A percentile compares a stretch with the other conserved stretches of the same genome.
phyloP scores from a whole-genome alignment of 1,284 basidiomycete species.

The Marasmius oreades region DNA sequence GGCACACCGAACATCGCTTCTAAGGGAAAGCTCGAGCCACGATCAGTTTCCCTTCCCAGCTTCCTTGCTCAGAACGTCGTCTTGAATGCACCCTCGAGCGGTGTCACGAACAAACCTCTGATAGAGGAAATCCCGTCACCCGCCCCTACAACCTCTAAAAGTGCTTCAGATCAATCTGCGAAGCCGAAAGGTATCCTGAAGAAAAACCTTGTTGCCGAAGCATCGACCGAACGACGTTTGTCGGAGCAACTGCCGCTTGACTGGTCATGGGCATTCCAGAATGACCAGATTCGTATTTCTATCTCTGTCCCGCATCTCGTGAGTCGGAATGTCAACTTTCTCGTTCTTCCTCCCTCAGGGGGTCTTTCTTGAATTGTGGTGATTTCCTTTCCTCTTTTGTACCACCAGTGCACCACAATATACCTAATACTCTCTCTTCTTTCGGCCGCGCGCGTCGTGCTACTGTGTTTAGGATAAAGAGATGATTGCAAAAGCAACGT shows the following conservation, averaged over 20 bases:
- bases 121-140: constrained; percentile 42
- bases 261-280: constrained; percentile 11
- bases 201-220: constrained; percentile 29
- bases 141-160: constrained; percentile 6
- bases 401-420: background rate
- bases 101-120: constrained; percentile 29
- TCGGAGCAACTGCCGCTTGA: constrained; percentile 7
- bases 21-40: constrained; percentile 60
- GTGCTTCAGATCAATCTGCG: background rate
- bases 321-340: background rate
- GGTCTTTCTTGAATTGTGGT: background rate
- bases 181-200: constrained; percentile 38
- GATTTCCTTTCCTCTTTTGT: background rate
- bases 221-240: constrained; percentile 44
- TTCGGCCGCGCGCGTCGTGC: background rate
- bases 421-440: background rate
- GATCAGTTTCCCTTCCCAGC: constrained; percentile 50
- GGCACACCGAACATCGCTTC: constrained; percentile 66
- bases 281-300: constrained; percentile 8
- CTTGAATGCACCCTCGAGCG: no score
- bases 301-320: constrained; percentile 12
- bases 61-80: constrained; percentile 31
- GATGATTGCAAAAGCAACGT: constrained; percentile 39
- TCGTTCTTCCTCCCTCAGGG: background rate
- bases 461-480: background rate